Evolutionary conservation across 371 early-diverging fungal species (phyloP), one percentile per base, ranked within the genome.

Genomic region (Mucor saturninus): DNA sequence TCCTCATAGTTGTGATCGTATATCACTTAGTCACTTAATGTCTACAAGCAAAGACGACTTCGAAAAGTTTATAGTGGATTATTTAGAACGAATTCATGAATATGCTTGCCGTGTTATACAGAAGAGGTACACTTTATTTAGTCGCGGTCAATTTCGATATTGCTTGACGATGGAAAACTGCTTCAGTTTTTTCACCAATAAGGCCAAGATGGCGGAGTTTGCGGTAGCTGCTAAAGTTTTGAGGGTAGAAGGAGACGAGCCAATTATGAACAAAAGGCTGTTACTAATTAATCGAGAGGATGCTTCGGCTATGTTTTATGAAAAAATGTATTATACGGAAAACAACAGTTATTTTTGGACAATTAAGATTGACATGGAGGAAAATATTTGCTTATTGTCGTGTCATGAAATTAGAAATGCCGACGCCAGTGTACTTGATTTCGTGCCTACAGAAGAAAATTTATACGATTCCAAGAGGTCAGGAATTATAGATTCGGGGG

Each of bases 81-180:
- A 35, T 6, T 26, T 63, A 3, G 21, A 56, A 1, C 14, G 32
- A 7, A n/a, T 59, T 2, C n/a, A 38, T 29, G 35, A 35, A 14
- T 32, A 59, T 31, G 58, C 42, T 10, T 37, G 45, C 35, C 5
- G 9, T 26, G 3, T 8, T 11, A 38, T 50, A 8, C 11, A 42
- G 2, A 40, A 39, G 11, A 15, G 39, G 11, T 15, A 26, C 3
- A 46, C 14, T 7, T n/a, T 21, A 5, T 13, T 26, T 14, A 9
- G 54, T 2, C 50, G 26, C 13, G 15, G 14, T 11, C 56, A 51
- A 32, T 42, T 49, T 15, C 14, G 63, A 39, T 63, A 50, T 32
- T 56, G 63, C 26, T 38, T 63, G 6, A 63, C 63, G 40, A 63
- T 63, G 56, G 63, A 63, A 43, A 63, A 63, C 29, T 40, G 63